phyloP scores from a whole-genome alignment of 495 filamentous ascomycete species.

The Penicillium waksmanii region DNA sequence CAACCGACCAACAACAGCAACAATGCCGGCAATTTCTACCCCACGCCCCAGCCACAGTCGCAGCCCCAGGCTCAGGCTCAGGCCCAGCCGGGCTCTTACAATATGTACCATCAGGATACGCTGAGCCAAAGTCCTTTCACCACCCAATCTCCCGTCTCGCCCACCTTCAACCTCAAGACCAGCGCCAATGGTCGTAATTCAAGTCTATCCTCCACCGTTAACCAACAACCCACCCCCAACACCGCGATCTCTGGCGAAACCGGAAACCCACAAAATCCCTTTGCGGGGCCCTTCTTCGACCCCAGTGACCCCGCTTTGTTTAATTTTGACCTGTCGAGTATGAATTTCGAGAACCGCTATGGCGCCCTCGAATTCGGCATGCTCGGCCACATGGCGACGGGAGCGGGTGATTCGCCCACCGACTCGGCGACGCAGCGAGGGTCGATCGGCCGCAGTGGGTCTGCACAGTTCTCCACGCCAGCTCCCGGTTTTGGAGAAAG shows the following conservation, averaged over 20 bases:
- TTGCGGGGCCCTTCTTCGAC: constrained; percentile 72
- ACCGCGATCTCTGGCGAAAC: constrained; percentile 38
- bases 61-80: constrained; percentile 25
- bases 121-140: constrained; percentile 56
- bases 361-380: constrained; percentile 92
- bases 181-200: constrained; percentile 44
- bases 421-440: constrained; percentile 59
- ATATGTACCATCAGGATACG: constrained; percentile 46
- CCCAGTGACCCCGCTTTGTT: constrained; percentile 87
- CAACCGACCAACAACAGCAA: constrained; percentile 20
- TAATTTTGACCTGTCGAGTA: constrained; percentile 89
- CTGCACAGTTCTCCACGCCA: constrained; percentile 50
- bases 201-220: constrained; percentile 38
- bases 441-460: constrained; percentile 52
- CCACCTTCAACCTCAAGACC: constrained; percentile 59
- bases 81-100: constrained; percentile 35
- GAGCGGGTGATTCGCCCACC: constrained; percentile 75
- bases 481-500: constrained; percentile 47
- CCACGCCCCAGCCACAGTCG: constrained; percentile 37
- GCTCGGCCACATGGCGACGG: constrained; percentile 90
- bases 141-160: constrained; percentile 72
- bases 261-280: constrained; percentile 47
- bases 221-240: constrained; percentile 40
- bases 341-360: constrained; percentile 96
- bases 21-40: constrained; percentile 35